Evolutionary conservation across 495 filamentous ascomycete species (phyloP).

Genomic region (Lophiostoma macrostomum): DNA sequence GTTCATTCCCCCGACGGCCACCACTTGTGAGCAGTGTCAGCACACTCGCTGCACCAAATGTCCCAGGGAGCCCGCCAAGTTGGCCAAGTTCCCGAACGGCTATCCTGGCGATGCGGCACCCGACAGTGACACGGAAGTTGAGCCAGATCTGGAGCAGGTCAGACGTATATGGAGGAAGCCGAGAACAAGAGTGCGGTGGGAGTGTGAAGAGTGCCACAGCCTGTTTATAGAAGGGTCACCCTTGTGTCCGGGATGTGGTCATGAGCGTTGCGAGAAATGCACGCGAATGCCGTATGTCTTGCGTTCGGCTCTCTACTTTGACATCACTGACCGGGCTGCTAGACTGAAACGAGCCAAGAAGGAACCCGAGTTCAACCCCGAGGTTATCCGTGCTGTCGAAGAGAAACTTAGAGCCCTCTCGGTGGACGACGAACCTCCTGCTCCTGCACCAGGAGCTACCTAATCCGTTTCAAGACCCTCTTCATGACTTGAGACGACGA

Average conservation of each 20-base stretch:
- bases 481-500: conserved; percentile 1
- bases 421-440: conserved; percentile 1
- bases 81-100: conserved; percentile 70
- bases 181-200: conserved; percentile 28
- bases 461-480: not conserved
- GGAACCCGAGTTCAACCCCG: conserved; percentile 56
- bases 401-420: conserved; percentile 45
- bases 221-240: conserved; percentile 22
- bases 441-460: not conserved
- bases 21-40: conserved; percentile 60
- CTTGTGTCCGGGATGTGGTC: conserved; percentile 28
- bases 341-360: conserved; percentile 58
- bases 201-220: conserved; percentile 29
- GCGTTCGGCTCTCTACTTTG: not conserved
- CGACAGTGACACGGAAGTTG: conserved; percentile 22
- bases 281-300: conserved; percentile 51
- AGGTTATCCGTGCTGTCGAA: conserved; percentile 59
- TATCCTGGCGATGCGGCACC: conserved; percentile 64
- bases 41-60: conserved; percentile 80
- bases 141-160: conserved; percentile 5
- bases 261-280: conserved; percentile 40
- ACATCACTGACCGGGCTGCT: conserved; percentile 4
- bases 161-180: conserved; percentile 26
- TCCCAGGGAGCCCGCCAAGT: conserved; percentile 72
- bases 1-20: conserved; percentile 51